Evolutionary conservation across 2,329 filamentous ascomycete genomes (phyloP), one percentile per base, ranked within the genome.

Genomic region (Aspergillus vadensis): DNA sequence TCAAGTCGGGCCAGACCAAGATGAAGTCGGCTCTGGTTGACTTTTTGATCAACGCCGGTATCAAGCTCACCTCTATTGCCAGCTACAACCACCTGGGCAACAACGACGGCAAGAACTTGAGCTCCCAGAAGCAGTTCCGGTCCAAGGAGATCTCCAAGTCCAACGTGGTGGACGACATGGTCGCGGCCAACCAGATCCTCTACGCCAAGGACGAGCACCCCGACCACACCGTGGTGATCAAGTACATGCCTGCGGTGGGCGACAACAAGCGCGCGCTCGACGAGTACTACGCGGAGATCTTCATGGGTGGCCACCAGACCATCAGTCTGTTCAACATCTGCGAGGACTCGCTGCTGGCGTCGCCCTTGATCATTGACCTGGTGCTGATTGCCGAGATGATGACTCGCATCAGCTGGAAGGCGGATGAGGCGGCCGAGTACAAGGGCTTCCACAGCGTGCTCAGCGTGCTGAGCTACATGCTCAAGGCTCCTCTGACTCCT

Each of bases 131-230:
- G 83, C 95, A 98, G 81, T 99, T 99, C 88, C 93, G 95, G 72
- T 97, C 92, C 80, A 99, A 99, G 87, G 95, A 99, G 82, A 99
- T 99, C 70, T 96, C 91, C 81, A 99, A 99, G 85, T 96, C 92
- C 72, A 99, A 97, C 76, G 95, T 99, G 12, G 95, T 99, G 58
- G 95, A 99, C 76, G 95, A 99, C 83, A 99, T 99, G 95, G 95
- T 99, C 62, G 93, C 92, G 73, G 94, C 95, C 73, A 99, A 99
- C 83, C 83, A 81, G 54, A 88, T 98, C 53, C 85, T 99, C 59
- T 99, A 99, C 84, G 87, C 89, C 79, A 83, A 91, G 72, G 92
- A 89, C 69, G 95, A 99, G 82, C 93, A 98, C 79, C 95, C 95
- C 2, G 93, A 99, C 77, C 95, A 99, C 83, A 96, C 91, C 62